phyloP scores from a whole-genome alignment of 108 stramenopile species.

The Aurantiochytrium sp. region DNA sequence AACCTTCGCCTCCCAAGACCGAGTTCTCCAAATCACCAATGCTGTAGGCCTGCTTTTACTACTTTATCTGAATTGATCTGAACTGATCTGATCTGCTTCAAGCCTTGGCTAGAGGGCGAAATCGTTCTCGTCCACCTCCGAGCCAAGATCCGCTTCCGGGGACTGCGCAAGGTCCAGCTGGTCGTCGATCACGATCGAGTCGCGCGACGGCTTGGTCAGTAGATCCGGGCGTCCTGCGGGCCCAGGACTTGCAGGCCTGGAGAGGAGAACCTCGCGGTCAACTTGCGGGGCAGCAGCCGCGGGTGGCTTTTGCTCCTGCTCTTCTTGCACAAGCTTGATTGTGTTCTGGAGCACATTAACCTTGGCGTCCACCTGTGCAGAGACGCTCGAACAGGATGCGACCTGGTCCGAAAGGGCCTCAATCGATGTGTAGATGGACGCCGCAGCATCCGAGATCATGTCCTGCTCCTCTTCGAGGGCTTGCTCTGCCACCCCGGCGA shows the following conservation, averaged over 20 bases:
- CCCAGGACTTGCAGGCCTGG: too few relatives aligned
- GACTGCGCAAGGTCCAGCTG: not conserved
- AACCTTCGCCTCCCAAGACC: not conserved
- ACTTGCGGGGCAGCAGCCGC: too few relatives aligned
- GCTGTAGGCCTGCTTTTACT: too few relatives aligned
- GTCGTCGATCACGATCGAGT: not conserved
- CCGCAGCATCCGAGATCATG: not conserved
- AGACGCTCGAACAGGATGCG: not conserved
- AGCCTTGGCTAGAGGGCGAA: not conserved
- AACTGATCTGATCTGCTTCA: not conserved
- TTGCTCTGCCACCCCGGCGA: conserved; percentile 11
- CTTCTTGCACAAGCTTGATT: not conserved
- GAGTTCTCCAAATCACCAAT: conserved; percentile 15
- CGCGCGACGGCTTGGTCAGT: not conserved
- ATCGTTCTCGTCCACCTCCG: not conserved
- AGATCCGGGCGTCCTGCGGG: too few relatives aligned
- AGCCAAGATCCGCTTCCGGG: not conserved
- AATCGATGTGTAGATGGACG: not conserved
- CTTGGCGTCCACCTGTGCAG: not conserved
- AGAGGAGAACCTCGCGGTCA: too few relatives aligned
- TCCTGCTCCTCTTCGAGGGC: not conserved
- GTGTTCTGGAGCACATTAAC: not conserved
- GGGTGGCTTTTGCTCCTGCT: too few relatives aligned
- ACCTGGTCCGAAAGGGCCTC: not conserved
- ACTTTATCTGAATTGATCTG: not conserved